Evolutionary conservation across 2,329 filamentous ascomycete genomes (phyloP).

Genomic region (Phialophora verrucosa): DNA sequence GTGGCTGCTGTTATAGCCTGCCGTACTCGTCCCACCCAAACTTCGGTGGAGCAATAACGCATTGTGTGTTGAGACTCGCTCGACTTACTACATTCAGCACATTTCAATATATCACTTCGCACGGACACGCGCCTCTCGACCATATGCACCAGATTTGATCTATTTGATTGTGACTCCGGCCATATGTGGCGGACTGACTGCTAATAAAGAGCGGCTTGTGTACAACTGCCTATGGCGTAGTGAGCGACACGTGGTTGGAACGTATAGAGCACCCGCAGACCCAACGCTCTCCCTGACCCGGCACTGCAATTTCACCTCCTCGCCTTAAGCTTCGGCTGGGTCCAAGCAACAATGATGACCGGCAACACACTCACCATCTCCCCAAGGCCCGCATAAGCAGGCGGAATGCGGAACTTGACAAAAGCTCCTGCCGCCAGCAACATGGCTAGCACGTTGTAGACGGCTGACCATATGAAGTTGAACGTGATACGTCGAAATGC

Average conservation of each 20-base stretch:
- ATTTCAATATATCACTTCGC: conserved; percentile 17
- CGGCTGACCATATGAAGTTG: conserved; percentile 72
- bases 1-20: neutral
- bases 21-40: neutral
- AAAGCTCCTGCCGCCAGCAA: conserved; percentile 71
- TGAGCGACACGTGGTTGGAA: neutral
- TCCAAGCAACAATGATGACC: conserved; percentile 65
- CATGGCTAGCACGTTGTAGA: conserved; percentile 73
- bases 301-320: conserved; percentile 7
- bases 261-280: neutral
- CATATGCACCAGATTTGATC: neutral
- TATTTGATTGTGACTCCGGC: neutral
- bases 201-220: neutral
- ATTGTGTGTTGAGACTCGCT: no score
- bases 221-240: neutral
- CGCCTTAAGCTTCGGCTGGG: conserved; percentile 41
- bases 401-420: conserved; percentile 63
- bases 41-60: neutral
- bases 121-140: neutral
- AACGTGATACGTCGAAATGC: conserved; percentile 60
- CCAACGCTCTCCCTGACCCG: neutral
- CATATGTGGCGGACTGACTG: neutral
- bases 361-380: conserved; percentile 77
- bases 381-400: conserved; percentile 70
- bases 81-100: no score